A percentile compares a stretch with the other conserved stretches of the same genome.
phyloP scores from a whole-genome alignment of 208 protist genomes.

The Herpetomonas muscarum region DNA sequence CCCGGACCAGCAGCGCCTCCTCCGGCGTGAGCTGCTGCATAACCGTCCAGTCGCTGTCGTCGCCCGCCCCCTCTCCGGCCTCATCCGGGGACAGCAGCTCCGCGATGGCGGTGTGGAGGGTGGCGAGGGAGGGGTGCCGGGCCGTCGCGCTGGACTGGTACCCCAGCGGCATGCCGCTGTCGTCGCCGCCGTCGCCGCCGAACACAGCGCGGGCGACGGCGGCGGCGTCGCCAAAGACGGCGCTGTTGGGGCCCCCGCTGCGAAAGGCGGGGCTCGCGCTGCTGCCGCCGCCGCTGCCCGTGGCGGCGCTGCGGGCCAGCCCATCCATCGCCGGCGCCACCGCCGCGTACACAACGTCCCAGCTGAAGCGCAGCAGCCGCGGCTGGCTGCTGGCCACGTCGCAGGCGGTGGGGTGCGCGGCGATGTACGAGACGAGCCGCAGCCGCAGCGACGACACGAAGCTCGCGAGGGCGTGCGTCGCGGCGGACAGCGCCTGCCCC shows the following conservation, averaged over 20 bases:
- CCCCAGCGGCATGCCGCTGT: too few species aligned
- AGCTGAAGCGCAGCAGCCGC: slow-evolving; percentile 32
- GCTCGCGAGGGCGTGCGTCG: slow-evolving; percentile 39
- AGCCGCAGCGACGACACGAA: slow-evolving; percentile 68
- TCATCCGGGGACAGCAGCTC: too few species aligned
- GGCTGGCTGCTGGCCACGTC: slow-evolving; percentile 27
- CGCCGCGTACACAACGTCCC: slow-evolving; percentile 34
- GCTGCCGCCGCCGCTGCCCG: slow-evolving; percentile 2
- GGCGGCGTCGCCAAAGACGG: slow-evolving; percentile 12
- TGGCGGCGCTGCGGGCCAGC: slow-evolving; percentile 30
- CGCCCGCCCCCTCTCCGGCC: too few species aligned
- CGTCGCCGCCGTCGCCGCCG: too few species aligned
- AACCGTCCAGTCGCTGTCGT: too few species aligned
- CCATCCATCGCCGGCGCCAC: slow-evolving; percentile 43
- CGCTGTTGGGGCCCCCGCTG: slow-evolving; percentile 2
- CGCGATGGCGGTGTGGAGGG: too few species aligned
- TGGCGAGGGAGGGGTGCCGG: too few species aligned
- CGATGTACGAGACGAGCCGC: slow-evolving; percentile 52
- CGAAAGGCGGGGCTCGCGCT: slow-evolving; percentile 10
- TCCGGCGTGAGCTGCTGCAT: too few species aligned
- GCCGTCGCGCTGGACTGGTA: too few species aligned
- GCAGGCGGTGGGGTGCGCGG: slow-evolving; percentile 35
- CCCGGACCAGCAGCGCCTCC: too few species aligned
- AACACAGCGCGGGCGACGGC: too few species aligned
- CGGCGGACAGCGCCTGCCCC: slow-evolving; percentile 28